These are phyloP conservation scores for Gossypium australe DNA, from an alignment of 345 rosid species.

Conservation along the genomic window DNA sequence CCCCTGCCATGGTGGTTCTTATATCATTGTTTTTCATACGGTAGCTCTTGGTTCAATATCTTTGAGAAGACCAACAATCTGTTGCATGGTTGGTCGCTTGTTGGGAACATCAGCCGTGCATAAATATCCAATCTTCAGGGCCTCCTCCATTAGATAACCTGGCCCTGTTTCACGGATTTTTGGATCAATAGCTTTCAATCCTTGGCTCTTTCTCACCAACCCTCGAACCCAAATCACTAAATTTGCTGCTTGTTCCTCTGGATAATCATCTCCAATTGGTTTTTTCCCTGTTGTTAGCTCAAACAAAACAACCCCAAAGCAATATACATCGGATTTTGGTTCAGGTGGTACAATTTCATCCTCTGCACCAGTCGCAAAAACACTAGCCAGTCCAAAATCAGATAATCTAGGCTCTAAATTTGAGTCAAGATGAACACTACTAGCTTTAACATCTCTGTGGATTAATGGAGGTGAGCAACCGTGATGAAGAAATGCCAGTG, in stretches of 20 bases:
- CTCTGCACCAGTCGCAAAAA: conserved; percentile 70
- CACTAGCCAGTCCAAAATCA: conserved; percentile 78
- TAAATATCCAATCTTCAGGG: conserved; percentile 83
- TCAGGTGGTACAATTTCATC: conserved; percentile 77
- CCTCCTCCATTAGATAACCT: conserved; percentile 68
- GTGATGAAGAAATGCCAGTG: conserved; percentile 87
- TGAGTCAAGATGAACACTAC: conserved; percentile 78
- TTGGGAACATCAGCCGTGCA: conserved; percentile 85
- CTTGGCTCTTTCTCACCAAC: conserved; percentile 59
- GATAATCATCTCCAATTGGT: conserved; percentile 66
- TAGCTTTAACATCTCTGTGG: conserved; percentile 86
- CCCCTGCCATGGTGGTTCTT: conserved; percentile 16
- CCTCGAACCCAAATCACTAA: conserved; percentile 78
- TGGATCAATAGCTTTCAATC: conserved; percentile 62
- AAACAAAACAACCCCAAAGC: conserved; percentile 82
- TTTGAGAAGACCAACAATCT: conserved; percentile 92
- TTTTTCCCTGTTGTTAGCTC: conserved; percentile 79
- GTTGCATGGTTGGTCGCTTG: conserved; percentile 97
- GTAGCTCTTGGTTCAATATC: conserved; percentile 60
- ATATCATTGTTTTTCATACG: conserved; percentile 25
- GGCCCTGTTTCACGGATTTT: conserved; percentile 63
- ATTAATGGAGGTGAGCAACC: conserved; percentile 90
- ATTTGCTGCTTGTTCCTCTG: conserved; percentile 45
- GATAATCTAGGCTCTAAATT: conserved; percentile 83
- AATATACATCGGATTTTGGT: conserved; percentile 79